phyloP scores from a whole-genome alignment of 805 yeast genomes.

The Ogataea angusta region DNA sequence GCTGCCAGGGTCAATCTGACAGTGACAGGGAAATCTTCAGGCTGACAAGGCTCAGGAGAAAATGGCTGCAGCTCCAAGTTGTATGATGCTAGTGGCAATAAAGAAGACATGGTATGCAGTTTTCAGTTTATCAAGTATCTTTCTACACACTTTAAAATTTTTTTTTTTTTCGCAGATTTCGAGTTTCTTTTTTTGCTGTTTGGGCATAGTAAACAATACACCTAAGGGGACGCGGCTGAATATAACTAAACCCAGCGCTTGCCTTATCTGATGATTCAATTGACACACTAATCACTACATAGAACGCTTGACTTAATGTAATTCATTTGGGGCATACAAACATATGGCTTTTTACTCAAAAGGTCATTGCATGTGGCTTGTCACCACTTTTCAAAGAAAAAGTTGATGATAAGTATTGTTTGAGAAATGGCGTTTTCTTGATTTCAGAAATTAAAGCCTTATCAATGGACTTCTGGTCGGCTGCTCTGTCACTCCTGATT shows the following conservation, averaged over 20 bases:
- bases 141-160: not conserved
- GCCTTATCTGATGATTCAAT: too few relatives aligned
- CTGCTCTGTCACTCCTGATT: slow-evolving; percentile 89
- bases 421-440: slow-evolving; percentile 95
- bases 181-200: not conserved
- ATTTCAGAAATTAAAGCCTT: slow-evolving; percentile 87
- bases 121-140: not conserved
- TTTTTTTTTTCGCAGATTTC: not conserved
- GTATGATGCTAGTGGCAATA: slow-evolving; percentile 84
- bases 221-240: slow-evolving; percentile 3
- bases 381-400: slow-evolving; percentile 98
- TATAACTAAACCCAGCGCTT: too few relatives aligned
- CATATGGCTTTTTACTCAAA: slow-evolving; percentile 46
- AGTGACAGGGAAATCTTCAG: slow-evolving; percentile 82
- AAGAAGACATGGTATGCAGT: slow-evolving; percentile 50
- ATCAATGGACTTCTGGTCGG: slow-evolving; percentile 96
- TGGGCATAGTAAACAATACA: too few relatives aligned
- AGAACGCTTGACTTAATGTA: not conserved
- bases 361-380: slow-evolving; percentile 96
- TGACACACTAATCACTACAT: too few relatives aligned
- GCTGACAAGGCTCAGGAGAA: slow-evolving; percentile 82
- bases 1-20: slow-evolving; percentile 94
- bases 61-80: slow-evolving; percentile 84
- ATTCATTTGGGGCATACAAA: not conserved
- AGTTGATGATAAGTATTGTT: slow-evolving; percentile 92